Base-by-base conservation (phyloP, 108 stramenopile species). In the Mayamaea pseudoterrestris region DNA sequence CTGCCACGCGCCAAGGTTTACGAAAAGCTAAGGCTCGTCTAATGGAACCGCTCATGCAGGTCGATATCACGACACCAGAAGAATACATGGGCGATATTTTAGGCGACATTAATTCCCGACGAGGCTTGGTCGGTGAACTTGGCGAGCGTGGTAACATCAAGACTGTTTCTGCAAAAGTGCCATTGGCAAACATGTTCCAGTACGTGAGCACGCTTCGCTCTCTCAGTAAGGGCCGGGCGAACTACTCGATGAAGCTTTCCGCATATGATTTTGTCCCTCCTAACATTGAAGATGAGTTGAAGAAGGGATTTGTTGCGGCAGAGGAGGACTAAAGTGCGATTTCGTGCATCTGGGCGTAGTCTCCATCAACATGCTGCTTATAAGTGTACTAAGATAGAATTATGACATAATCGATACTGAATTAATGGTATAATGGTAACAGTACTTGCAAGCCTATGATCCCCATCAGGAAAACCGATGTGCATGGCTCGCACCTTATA, bases 31-130 rank as follows among this genome's bases (percentile, higher is more conserved):
- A 90, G 67, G 77, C 94, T 2, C 73, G 93, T 51, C 91, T 98
- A 37, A 94, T 94, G 93, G 97, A 98, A 68, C 97, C 97, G 35
- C 69, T 98, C 47, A 98, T 98, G 97, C 60, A 94, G 66, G 95
- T 98, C 58, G 97, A 98, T 73, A 72, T 98, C 9, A 74, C 89
- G 42, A 93, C 91, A 6, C 97, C 97, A 7, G 97, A 98, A 69
- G 94, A 96, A 49, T 96, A 93, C 87, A 90, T 98, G 90, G 97
- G 97, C 37, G 97, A 98, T 57, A 74, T 98, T 46, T 65, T 98
- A 45, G 94, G 95, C 44, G 97, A 98, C 60, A 90, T 98, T 70
- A 96, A 96, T 78, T 63, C 83, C 46, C 86, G 97, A 47, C 93
- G 97, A 70, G 96, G 96, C 44, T 68, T 85, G 32, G 83, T 98